Evolutionary conservation across 352 stramenopile genomes (phyloP), one percentile per base, ranked within the genome.

Genomic region (Phytophthora nicotianae): DNA sequence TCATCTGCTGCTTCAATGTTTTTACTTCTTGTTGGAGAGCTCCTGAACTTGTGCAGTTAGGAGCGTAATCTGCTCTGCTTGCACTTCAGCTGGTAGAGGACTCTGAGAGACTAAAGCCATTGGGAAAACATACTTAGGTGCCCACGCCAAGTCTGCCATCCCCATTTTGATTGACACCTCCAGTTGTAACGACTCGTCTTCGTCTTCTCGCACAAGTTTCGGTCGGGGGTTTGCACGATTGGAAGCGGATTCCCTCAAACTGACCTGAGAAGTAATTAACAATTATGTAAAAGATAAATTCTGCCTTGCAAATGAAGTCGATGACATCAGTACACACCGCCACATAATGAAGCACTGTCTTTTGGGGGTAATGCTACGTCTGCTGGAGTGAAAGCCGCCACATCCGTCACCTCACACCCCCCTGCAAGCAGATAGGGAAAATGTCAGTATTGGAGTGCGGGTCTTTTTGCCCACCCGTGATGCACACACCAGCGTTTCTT

Each of bases 21-120:
- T 62, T 53, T 26, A 75, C 67, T 57, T 75, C 67, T 13, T 65
- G 32, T 23, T 69, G 67, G 9, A 75, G 9, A 75, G 62, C 16
- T 71, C 62, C 32, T 62, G 38, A n/a, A 74, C 61, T 26, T 74
- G 67, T 21, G 62, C n/a, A 11, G 51, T 63, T 11, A 71, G 56
- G 13, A 50, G 10, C 41, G 27, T 26, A 32, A 71, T 62, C 49
- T 58, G 54, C 9, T 60, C 16, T 2, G 47, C 20, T 21, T 70
- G 58, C 4, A n/a, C 20, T 21, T 68, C 63, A 4, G 32, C 8
- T 8, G 63, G 14, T 14, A 33, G 29, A 27, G 32, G 33, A 3
- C 24, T 14, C 14, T 23, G 48, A 8, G 41, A 20, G 14, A 35
- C 33, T 17, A 72, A 53, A 21, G 27, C 56, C 63, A 72, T 33